Evolutionary conservation across 495 filamentous ascomycete genomes (phyloP).

Genomic region (Penicillium argentinense): DNA sequence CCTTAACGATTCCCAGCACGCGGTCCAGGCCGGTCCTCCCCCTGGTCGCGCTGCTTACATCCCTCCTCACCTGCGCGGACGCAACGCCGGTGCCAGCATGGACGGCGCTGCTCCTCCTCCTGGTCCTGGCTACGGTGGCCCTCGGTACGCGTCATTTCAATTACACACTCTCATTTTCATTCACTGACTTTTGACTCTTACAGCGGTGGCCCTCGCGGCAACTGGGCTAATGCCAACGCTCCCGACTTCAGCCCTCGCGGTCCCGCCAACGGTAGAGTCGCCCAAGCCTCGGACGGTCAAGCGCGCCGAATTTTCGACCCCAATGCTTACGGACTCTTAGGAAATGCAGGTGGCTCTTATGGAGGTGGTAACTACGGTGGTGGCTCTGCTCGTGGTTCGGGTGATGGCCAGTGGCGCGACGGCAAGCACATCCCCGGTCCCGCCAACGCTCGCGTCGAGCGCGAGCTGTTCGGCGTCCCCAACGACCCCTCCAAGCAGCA

Average conservation of each 20-base stretch:
- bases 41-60: conserved; percentile 81
- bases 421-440: conserved; percentile 94
- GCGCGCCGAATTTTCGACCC: conserved; percentile 58
- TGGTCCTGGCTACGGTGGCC: conserved; percentile 31
- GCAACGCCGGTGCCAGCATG: conserved; percentile 43
- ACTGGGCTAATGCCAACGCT: conserved; percentile 67
- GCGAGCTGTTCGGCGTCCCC: conserved; percentile 90
- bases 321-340: conserved; percentile 67
- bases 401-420: conserved; percentile 94
- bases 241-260: conserved; percentile 68
- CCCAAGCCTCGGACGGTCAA: conserved; percentile 37
- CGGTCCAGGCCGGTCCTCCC: conserved; percentile 40
- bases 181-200: conserved; percentile 13
- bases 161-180: background rate
- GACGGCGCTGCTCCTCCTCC: conserved; percentile 41
- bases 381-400: conserved; percentile 65
- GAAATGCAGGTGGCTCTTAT: conserved; percentile 44
- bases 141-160: conserved; percentile 37
- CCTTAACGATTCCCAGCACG: conserved; percentile 72
- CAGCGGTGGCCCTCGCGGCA: conserved; percentile 57
- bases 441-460: conserved; percentile 82
- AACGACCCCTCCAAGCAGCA: conserved; percentile 94
- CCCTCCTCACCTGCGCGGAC: conserved; percentile 84
- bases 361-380: conserved; percentile 44
- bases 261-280: conserved; percentile 45